Conservation (phyloP, 2,329 filamentous ascomycete genomes). For the Pseudogymnoascus sp. region DNA sequence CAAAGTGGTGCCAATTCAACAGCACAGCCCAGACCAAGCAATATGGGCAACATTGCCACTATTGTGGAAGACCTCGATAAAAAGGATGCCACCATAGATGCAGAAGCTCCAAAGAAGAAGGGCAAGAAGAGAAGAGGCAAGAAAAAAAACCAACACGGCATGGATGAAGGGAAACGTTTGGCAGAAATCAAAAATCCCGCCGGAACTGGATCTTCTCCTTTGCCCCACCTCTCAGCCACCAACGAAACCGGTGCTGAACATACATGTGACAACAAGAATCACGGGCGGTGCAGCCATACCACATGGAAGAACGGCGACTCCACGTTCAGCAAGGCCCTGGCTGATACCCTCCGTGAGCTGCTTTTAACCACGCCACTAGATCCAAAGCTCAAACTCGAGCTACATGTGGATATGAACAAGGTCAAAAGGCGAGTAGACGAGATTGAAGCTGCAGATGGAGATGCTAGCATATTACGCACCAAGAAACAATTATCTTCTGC, state of each 20-base stretch:
- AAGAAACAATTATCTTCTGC: not conserved
- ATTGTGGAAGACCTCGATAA: not conserved
- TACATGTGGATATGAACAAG: conserved; percentile 1
- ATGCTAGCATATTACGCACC: not conserved
- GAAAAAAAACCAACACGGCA: not conserved
- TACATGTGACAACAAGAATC: not conserved
- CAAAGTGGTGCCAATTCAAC: not conserved
- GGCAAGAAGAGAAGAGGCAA: not conserved
- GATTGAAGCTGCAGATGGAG: not conserved
- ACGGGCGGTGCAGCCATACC: not conserved
- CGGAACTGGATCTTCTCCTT: not conserved
- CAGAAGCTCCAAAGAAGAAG: not conserved
- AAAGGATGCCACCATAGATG: not conserved
- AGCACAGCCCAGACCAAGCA: not conserved
- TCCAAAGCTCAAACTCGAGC: not conserved
- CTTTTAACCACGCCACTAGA: not conserved
- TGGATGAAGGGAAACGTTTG: not conserved
- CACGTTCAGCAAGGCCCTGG: not conserved
- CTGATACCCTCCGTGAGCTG: not conserved
- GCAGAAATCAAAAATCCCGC: not conserved
- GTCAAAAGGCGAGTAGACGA: not conserved
- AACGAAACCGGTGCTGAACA: not conserved
- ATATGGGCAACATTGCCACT: not conserved
- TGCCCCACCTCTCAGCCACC: not conserved
- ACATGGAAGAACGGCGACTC: not conserved